A percentile compares a stretch with the other conserved stretches of the same genome.
These are phyloP conservation scores for Colletotrichum orbiculare DNA, from an alignment of 2,329 filamentous ascomycete species.

Conservation along the genomic window DNA sequence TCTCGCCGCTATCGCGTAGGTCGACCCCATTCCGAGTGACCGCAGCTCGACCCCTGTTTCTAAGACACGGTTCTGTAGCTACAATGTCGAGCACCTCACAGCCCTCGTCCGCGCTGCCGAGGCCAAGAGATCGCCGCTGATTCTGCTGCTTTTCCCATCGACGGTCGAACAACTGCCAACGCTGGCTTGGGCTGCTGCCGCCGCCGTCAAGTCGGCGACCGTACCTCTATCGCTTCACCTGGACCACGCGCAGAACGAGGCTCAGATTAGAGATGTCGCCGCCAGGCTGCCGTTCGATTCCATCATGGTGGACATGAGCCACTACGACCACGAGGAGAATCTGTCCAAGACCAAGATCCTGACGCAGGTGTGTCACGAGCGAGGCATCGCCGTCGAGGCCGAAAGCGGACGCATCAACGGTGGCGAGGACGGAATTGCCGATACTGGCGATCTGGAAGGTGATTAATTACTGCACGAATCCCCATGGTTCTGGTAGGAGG, in stretches of 20 bases:
- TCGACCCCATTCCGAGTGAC: not conserved
- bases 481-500: too few species aligned
- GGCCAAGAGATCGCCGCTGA: slow-evolving; percentile 70
- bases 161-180: slow-evolving; percentile 20
- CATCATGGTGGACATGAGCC: slow-evolving; percentile 83
- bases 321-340: slow-evolving; percentile 78
- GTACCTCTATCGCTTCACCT: slow-evolving; percentile 73
- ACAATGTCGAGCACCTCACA: slow-evolving; percentile 78
- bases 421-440: slow-evolving; percentile 74
- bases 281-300: slow-evolving; percentile 70
- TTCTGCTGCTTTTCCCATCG: slow-evolving; percentile 72
- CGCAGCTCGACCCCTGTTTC: not conserved
- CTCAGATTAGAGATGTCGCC: slow-evolving; percentile 67
- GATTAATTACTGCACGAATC: too few species aligned
- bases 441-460: slow-evolving; percentile 59
- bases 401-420: slow-evolving; percentile 75
- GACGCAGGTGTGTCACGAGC: slow-evolving; percentile 69
- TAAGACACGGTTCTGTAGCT: slow-evolving; percentile 69
- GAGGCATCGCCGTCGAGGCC: slow-evolving; percentile 75
- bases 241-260: slow-evolving; percentile 73
- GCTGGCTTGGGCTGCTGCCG: slow-evolving; percentile 66
- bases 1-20: slow-evolving; percentile 59
- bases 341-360: slow-evolving; percentile 70
- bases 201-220: slow-evolving; percentile 63
- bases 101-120: slow-evolving; percentile 76